Evolutionary conservation across 164 flowering plant genomes (phyloP).

Genomic region (Berberis thunbergii): DNA sequence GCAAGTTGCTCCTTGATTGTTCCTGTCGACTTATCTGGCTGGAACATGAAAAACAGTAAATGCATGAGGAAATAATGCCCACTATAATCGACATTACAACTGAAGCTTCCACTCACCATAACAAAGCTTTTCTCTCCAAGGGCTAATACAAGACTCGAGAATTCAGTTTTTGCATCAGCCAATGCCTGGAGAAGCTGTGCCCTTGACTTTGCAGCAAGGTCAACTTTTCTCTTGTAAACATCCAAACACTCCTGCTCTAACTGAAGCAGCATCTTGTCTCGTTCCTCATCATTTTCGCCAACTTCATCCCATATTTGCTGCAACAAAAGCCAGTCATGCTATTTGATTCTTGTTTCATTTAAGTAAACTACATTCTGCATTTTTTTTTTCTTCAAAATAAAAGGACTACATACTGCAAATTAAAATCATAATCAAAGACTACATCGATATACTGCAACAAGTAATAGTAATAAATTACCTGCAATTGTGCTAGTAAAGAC

Average conservation of each 20-base stretch:
- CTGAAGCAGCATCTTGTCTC: slow-evolving; percentile 91
- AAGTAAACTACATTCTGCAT: not conserved
- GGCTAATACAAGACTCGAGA: slow-evolving; percentile 59
- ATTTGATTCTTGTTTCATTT: not conserved
- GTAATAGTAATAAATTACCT: slow-evolving; percentile 34
- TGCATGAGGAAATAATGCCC: not conserved
- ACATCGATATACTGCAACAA: not conserved
- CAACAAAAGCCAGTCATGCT: slow-evolving; percentile 7
- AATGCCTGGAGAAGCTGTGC: slow-evolving; percentile 76
- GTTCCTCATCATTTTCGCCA: slow-evolving; percentile 83
- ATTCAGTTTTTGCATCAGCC: slow-evolving; percentile 69
- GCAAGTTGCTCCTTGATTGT: slow-evolving; percentile 92
- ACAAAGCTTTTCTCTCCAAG: slow-evolving; percentile 71
- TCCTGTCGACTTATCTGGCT: slow-evolving; percentile 71
- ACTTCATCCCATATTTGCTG: slow-evolving; percentile 99
- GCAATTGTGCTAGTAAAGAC: slow-evolving; percentile 74
- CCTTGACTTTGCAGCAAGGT: slow-evolving; percentile 73
- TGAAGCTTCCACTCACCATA: slow-evolving; percentile 40
- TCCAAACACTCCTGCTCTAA: slow-evolving; percentile 93
- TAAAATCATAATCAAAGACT: not conserved
- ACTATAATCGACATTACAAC: not conserved
- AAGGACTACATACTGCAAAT: not conserved
- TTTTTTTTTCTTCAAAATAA: not conserved
- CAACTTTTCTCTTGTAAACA: slow-evolving; percentile 92
- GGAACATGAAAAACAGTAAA: slow-evolving; percentile 2